Base-by-base conservation (phyloP, 177 flowering plant genomes). In the Vitis hybrid region DNA sequence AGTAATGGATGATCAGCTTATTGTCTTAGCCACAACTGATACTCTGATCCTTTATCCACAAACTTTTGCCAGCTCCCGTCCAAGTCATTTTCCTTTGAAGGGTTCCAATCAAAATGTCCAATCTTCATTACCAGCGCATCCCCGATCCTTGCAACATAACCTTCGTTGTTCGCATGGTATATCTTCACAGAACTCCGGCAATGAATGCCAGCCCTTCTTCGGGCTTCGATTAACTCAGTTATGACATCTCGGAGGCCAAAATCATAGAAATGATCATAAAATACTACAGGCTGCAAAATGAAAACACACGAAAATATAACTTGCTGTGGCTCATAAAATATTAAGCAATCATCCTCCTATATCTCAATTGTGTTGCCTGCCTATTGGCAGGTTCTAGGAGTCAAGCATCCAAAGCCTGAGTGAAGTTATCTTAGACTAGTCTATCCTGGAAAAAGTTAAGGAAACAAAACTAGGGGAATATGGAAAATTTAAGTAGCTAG, bases 61-160 rank as follows among this genome's bases (percentile, higher is more conserved):
- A 87, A 87, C 79, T 77, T 87, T 52, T 85, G 86, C 90, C 88
- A 87, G 70, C 80, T 82, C 39, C 88, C 88, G 14, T 85, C 86
- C 80, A 85, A 65, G 59, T 70, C 68, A 66, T 85, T 84, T 70
- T 85, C 86, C 75, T 87, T 87, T 4, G 84, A 83, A 52, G 90
- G 90, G 59, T 83, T 83, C 90, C 88, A 87, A 60, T 79, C 83
- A 48, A 80, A 77, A 45, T 81, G 80, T 1, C 88, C 90, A 66
- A 87, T 79, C 77, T 85, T 85, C 83, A 85, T 76, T 30, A 78
- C 83, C 8, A 87, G 79, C 30, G 77, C 65, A 73, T 87, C 87
- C 11, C 87, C 90, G 39, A 83, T 70, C 61, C 78, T 78, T 26
- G 88, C 90, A 23, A 83, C 87, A 69, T 83, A 87, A 13, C 88